Evolutionary conservation across 805 yeast species (phyloP).

Genomic region (Candida broadrunensis): DNA sequence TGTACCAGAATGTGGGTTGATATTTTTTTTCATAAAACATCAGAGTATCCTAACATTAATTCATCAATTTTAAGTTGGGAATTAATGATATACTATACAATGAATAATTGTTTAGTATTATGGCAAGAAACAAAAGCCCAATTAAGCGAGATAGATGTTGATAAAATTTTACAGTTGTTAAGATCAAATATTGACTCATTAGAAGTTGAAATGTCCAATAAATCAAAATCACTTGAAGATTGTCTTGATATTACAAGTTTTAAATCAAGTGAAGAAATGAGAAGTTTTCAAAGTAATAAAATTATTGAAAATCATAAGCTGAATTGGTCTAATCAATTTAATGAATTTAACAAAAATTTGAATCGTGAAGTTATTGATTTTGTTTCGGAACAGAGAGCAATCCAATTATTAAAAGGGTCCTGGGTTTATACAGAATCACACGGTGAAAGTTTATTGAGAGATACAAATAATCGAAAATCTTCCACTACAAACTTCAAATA

Average conservation of each 20-base stretch:
- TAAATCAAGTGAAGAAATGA: constrained; percentile 46
- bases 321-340: constrained; percentile 46
- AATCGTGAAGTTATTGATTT: constrained; percentile 61
- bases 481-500: constrained; percentile 21
- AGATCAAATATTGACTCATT: constrained; percentile 23
- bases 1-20: constrained; percentile 35
- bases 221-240: constrained; percentile 37
- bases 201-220: constrained; percentile 19
- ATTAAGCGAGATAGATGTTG: constrained; percentile 46
- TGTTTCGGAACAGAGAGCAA: constrained; percentile 71
- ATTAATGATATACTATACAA: constrained; percentile 51
- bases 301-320: constrained; percentile 33
- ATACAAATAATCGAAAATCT: constrained; percentile 9
- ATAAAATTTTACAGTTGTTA: constrained; percentile 47
- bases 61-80: constrained; percentile 49
- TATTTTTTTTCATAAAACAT: constrained; percentile 22
- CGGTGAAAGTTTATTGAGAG: constrained; percentile 26
- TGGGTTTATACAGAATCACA: constrained; percentile 74
- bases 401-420: constrained; percentile 70
- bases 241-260: constrained; percentile 39
- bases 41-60: constrained; percentile 34
- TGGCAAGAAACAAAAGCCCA: constrained; percentile 65
- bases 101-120: constrained; percentile 54
- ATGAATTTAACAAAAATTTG: constrained; percentile 48
- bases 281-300: constrained; percentile 50